These are phyloP conservation scores for Thraustochytrium striatum DNA, from an alignment of 352 stramenopile species.

Conservation along the genomic window DNA sequence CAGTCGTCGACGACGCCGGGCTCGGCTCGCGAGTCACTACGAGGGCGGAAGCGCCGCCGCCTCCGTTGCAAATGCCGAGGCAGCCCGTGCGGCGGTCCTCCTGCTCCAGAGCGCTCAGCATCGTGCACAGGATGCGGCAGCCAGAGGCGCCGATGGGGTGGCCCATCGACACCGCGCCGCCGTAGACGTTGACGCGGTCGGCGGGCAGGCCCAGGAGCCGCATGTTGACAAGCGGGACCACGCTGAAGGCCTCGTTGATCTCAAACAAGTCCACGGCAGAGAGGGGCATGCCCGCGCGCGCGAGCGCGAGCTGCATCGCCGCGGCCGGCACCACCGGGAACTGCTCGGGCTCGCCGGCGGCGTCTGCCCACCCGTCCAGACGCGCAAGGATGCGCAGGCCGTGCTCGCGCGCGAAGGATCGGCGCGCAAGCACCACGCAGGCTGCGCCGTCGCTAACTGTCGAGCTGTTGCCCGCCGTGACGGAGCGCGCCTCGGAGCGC, in stretches of 20 bases:
- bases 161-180: constrained; percentile 78
- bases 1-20: not conserved
- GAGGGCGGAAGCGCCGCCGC: constrained; percentile 86
- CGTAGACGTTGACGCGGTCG: constrained; percentile 91
- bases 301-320: constrained; percentile 86
- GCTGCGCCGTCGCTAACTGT: constrained; percentile 93
- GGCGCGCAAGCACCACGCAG: constrained; percentile 89
- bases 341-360: constrained; percentile 78
- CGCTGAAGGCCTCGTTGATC: constrained; percentile 98
- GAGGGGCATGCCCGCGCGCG: constrained; percentile 78
- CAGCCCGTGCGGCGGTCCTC: constrained; percentile 80
- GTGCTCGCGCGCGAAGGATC: constrained; percentile 73
- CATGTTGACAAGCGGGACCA: constrained; percentile 92
- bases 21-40: constrained; percentile 62
- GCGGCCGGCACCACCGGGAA: constrained; percentile 94
- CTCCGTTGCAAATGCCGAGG: constrained; percentile 93
- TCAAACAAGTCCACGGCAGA: constrained; percentile 95
- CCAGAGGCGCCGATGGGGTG: constrained; percentile 81
- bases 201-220: constrained; percentile 83
- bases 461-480: constrained; percentile 94
- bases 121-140: constrained; percentile 81
- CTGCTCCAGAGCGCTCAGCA: constrained; percentile 83
- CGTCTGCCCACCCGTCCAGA: constrained; percentile 66
- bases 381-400: constrained; percentile 68
- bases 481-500: constrained; percentile 75